A percentile compares a stretch with the other conserved stretches of the same genome.
Evolutionary conservation across 2,329 filamentous ascomycete species (phyloP).

Genomic region (Fusarium sp.): DNA sequence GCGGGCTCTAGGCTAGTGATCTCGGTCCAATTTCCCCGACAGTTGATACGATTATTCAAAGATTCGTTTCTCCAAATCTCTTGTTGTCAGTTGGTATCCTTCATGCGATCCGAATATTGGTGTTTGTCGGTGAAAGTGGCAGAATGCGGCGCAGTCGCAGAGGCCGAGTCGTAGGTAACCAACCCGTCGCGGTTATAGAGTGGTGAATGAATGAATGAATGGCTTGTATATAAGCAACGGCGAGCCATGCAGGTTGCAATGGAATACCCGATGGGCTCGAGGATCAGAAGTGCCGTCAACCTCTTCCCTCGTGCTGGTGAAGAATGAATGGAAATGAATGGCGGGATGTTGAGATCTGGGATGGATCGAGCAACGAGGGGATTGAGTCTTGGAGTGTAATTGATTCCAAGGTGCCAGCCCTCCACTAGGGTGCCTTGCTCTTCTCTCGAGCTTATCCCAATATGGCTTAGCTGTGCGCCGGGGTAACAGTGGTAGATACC

Average conservation of each 20-base stretch:
- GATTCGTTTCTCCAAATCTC: not conserved
- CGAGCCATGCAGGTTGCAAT: not conserved
- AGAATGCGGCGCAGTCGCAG: constrained; percentile 28
- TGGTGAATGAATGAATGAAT: not conserved
- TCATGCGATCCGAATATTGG: not conserved
- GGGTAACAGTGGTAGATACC: constrained; percentile 5
- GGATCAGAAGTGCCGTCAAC: constrained; percentile 7
- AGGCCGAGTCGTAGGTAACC: constrained; percentile 1
- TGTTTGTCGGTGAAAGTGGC: constrained; percentile 12
- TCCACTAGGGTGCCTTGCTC: constrained; percentile 18
- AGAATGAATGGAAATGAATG: constrained; percentile 27
- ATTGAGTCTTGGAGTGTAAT: constrained; percentile 30
- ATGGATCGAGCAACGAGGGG: constrained; percentile 28
- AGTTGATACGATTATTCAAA: constrained; percentile 1
- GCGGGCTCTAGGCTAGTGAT: not conserved
- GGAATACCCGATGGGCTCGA: constrained; percentile 2
- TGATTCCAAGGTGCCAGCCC: constrained; percentile 12
- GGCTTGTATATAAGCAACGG: constrained; percentile 5
- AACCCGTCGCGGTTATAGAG: not conserved
- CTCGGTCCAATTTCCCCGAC: constrained; percentile 6
- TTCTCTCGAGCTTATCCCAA: constrained; percentile 33
- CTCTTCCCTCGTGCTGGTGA: constrained; percentile 12
- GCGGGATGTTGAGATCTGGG: constrained; percentile 13
- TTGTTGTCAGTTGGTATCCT: not conserved
- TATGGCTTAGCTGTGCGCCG: constrained; percentile 33